A percentile compares a stretch with the other conserved stretches of the same genome.
Conservation (phyloP, 495 filamentous ascomycete genomes). For the Staphylotrichum longicolle region DNA sequence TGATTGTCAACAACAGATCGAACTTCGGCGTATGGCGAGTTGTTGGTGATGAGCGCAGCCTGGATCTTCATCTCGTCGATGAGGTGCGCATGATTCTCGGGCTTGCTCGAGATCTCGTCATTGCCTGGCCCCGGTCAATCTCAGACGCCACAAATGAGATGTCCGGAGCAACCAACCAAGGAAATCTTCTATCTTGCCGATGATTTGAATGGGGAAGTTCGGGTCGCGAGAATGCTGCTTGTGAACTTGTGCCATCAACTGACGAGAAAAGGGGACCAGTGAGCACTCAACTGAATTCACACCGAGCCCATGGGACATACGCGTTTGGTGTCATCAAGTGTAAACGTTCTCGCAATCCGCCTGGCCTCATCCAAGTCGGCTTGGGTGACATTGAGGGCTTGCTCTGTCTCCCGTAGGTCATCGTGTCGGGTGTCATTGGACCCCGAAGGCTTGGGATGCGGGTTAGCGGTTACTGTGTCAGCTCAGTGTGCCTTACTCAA, state of each 20-base stretch:
- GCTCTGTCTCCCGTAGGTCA: conserved; percentile 6
- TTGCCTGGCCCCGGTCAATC: conserved; percentile 28
- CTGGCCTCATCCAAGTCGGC: conserved; percentile 37
- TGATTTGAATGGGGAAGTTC: conserved; percentile 38
- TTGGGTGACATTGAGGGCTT: conserved; percentile 33
- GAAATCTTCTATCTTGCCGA: conserved; percentile 34
- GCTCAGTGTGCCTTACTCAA: too few species aligned
- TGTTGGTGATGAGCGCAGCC: conserved; percentile 43
- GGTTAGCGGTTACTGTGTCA: not conserved
- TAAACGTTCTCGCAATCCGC: conserved; percentile 31
- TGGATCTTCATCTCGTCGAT: conserved; percentile 47
- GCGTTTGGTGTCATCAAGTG: conserved; percentile 33
- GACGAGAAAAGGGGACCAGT: not conserved
- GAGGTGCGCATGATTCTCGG: conserved; percentile 37
- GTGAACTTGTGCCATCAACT: conserved; percentile 29
- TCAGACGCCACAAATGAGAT: not conserved
- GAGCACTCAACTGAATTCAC: not conserved
- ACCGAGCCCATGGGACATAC: conserved; percentile 4
- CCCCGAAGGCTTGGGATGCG: not conserved
- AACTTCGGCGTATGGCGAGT: conserved; percentile 50
- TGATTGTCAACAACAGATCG: conserved; percentile 50
- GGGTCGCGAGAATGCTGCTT: conserved; percentile 35
- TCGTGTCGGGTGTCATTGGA: not conserved
- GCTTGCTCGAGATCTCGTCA: conserved; percentile 36
- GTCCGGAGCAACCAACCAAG: conserved; percentile 20